Conservation (phyloP, 352 stramenopile genomes). For the Pythium guiyangense region DNA sequence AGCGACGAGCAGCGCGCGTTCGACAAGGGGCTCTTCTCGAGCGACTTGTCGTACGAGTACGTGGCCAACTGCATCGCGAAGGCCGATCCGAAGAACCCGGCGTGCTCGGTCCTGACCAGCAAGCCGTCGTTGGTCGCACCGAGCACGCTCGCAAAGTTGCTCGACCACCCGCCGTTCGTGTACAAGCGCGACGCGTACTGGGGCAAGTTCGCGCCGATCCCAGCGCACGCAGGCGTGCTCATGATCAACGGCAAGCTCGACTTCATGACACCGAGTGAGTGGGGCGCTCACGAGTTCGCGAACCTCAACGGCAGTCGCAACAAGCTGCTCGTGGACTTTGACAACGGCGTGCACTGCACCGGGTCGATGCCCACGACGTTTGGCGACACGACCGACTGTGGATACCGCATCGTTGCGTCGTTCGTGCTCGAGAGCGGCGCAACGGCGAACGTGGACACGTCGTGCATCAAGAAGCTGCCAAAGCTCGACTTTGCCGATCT, state of each 20-base stretch:
- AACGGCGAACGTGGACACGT: conserved; percentile 14
- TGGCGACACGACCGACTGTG: conserved; percentile 10
- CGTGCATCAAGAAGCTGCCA: conserved; percentile 16
- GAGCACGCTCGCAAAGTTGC: neutral
- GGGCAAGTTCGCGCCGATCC: conserved; percentile 14
- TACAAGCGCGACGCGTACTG: conserved; percentile 29
- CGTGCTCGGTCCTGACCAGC: too few relatives aligned
- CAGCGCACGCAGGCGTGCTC: conserved; percentile 15
- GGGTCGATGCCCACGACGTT: conserved; percentile 4
- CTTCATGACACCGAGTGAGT: conserved; percentile 5
- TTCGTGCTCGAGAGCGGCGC: conserved; percentile 15
- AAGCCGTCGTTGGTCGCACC: too few relatives aligned
- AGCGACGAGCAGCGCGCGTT: conserved; percentile 1
- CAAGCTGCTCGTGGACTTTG: conserved; percentile 20
- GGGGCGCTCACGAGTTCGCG: conserved; percentile 5
- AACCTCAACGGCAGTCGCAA: conserved; percentile 10
- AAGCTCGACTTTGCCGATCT: conserved; percentile 3
- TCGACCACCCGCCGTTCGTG: conserved; percentile 1
- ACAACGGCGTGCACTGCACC: conserved; percentile 18
- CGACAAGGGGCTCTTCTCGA: conserved; percentile 7
- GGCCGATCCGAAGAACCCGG: conserved; percentile 2
- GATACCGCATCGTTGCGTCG: conserved; percentile 14
- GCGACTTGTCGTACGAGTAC: conserved; percentile 1
- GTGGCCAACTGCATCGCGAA: conserved; percentile 14
- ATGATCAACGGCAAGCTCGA: conserved; percentile 26